phyloP scores from a whole-genome alignment of 495 filamentous ascomycete genomes.

The Durotheca rogersii region DNA sequence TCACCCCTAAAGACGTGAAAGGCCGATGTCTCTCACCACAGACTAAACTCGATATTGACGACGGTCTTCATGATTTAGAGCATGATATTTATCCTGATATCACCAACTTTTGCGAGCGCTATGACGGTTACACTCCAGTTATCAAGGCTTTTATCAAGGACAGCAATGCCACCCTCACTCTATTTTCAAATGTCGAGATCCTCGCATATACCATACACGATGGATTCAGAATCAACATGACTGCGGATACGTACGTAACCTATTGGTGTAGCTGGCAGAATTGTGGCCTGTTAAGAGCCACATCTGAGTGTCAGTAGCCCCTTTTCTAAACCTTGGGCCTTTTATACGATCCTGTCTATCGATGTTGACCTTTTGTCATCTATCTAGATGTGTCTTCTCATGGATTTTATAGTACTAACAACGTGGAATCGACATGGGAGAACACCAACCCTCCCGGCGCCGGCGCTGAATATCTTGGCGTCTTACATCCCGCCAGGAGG shows the following conservation, averaged over 20 bases:
- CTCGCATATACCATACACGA: slow-evolving; percentile 14
- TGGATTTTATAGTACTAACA: slow-evolving; percentile 4
- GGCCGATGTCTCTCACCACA: slow-evolving; percentile 5
- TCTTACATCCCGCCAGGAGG: slow-evolving; percentile 3
- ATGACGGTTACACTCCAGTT: slow-evolving; percentile 33
- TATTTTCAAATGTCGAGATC: slow-evolving; percentile 11
- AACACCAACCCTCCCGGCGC: slow-evolving; percentile 1
- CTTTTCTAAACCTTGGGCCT: background rate
- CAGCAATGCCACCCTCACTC: slow-evolving; percentile 7
- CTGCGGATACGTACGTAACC: slow-evolving; percentile 6
- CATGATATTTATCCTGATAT: slow-evolving; percentile 22
- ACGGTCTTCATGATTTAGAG: slow-evolving; percentile 10
- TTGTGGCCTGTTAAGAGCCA: background rate
- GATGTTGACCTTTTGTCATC: background rate
- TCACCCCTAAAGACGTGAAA: background rate
- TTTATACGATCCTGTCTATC: no score
- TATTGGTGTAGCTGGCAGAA: background rate
- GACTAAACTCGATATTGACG: slow-evolving; percentile 1
- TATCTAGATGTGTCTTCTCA: slow-evolving; percentile 6
- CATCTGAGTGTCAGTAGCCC: slow-evolving; percentile 11
- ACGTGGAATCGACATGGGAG: slow-evolving; percentile 5
- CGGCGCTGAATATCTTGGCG: slow-evolving; percentile 17
- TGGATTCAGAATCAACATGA: slow-evolving; percentile 15
- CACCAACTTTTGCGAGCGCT: slow-evolving; percentile 30
- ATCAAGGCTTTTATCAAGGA: slow-evolving; percentile 13